These are phyloP conservation scores for Pyronema omphalodes DNA, from an alignment of 495 filamentous ascomycete genomes.

Conservation along the genomic window DNA sequence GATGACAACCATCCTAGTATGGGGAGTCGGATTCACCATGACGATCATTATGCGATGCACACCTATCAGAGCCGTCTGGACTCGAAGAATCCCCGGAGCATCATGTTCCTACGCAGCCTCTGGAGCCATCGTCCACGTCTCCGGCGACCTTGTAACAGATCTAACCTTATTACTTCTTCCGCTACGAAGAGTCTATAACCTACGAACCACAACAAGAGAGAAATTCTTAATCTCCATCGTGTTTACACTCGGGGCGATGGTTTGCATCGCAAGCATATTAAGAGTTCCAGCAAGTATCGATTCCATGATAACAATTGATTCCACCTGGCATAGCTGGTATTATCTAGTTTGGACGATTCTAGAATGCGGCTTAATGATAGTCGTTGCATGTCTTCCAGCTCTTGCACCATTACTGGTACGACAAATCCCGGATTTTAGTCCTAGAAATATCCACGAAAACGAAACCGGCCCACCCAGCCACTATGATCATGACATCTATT, in stretches of 20 bases:
- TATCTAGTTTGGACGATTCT: constrained; percentile 13
- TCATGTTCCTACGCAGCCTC: background rate
- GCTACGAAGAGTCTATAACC: constrained; percentile 18
- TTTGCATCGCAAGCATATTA: constrained; percentile 9
- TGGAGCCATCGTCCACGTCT: background rate
- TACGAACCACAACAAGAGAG: constrained; percentile 19
- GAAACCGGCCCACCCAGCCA: no score
- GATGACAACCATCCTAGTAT: constrained; percentile 8
- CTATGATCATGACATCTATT: background rate
- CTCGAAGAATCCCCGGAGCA: background rate
- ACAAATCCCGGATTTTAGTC: background rate
- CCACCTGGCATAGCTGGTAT: constrained; percentile 14
- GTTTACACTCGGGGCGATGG: constrained; percentile 22
- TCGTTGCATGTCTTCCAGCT: constrained; percentile 14
- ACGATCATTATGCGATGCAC: constrained; percentile 12
- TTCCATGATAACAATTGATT: constrained; percentile 8
- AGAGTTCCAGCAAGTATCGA: constrained; percentile 11
- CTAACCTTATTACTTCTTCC: constrained; percentile 26
- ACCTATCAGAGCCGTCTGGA: constrained; percentile 12
- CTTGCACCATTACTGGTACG: constrained; percentile 10
- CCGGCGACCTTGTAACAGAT: constrained; percentile 18
- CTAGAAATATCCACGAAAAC: no score
- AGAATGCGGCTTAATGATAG: constrained; percentile 12
- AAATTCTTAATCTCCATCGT: constrained; percentile 18
- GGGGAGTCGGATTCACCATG: constrained; percentile 14